Evolutionary conservation across 1,284 basidiomycete species (phyloP), one percentile per base, ranked within the genome.

Genomic region (Omphalotus olearius): DNA sequence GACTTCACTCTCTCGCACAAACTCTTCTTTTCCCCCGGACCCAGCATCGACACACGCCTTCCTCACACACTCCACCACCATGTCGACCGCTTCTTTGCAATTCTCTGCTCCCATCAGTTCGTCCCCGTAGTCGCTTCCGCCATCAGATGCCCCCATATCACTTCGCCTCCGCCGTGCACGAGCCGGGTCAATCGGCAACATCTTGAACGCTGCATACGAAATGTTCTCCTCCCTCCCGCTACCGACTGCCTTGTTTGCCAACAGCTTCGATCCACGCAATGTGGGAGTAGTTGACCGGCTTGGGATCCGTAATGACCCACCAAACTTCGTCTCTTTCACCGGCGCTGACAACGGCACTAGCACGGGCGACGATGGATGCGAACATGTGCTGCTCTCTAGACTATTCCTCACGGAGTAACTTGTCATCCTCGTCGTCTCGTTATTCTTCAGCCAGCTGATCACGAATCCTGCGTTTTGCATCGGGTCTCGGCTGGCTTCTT

Each of bases 401-500:
- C 68, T 77, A 67, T 93, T 94, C 49, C 84, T 76, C 39, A 95
- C 73, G 1, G 91, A 93, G 67, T 95, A 95, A 53, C 88, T 93
- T 33, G 85, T 85, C 40, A 85, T 76, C 23, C 91, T 80, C 0
- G 87, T 87, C 52, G 82, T 74, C 64, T 89, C 82, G 47, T 79
- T 73, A 0, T 76, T 72, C 43, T 80, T 82, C 35, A 79, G 75
- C 82, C 91, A 98, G 17, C 76, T 77, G 47, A 97, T 67, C 3
- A 83, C 66, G 64, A 97, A 92, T 0, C 94, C 94, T 38, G 85
- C 85, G 61, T 97, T 98, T 68, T 96, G 91, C 9, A 75, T 62
- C 0, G 87, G 82, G 66, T 96, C 91, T 23, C 91, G 82, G 58
- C 90, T 92, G 0, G 90, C 84, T 66, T 95, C 92, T 67, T 96